Base-by-base conservation (phyloP, 2,329 filamentous ascomycete genomes). In the Pseudogymnoascus destructans region DNA sequence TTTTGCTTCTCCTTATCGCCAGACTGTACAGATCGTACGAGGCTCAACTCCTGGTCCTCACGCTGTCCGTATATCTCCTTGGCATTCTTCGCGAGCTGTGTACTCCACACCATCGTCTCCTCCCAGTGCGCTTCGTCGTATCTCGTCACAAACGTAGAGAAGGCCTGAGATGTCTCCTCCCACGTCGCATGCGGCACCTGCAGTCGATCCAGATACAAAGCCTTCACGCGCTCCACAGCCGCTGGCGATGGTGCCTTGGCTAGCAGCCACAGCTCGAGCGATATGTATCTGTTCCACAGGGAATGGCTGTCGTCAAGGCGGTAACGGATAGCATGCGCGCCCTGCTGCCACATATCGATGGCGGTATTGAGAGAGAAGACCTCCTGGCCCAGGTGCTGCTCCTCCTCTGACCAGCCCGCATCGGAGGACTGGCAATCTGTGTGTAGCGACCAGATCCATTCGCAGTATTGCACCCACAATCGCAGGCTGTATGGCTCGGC, bases 281-380 rank as follows among this genome's bases (percentile, higher is more conserved):
- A 81, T 42, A 89, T 77, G 78, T 87, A 92, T 63, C 84, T 82
- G 67, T 91, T 81, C 88, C 88, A 95, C 9, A 93, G 77, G 59
- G 82, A 71, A 67, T 90, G 84, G 67, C 88, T 92, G 69, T 90
- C 86, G 67, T 80, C 80, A 59, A 93, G 74, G 61, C 87, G 85
- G 70, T 85, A 88, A 67, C 84, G 81, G 57, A 87, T 87, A 40
- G 82, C 80, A 61, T 84, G 78, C 64, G 87, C 83, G 33, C 81
- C 88, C 65, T 87, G 78, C 67, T 84, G 80, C 79, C 88, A 88
- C 1, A 88, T 77, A 58, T 81, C 79, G 58, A 88, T 72, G 49
- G 87, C 80, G 52, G 79, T 72, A 32, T 85, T 80, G 62, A 85
- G 79, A 5, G 81, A 81, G 70, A 93, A 92, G 38, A 88, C 73